Evolutionary conservation across 768 basidiomycete genomes (phyloP), one percentile per base, ranked within the genome.

Genomic region (Lactifluus volemus): DNA sequence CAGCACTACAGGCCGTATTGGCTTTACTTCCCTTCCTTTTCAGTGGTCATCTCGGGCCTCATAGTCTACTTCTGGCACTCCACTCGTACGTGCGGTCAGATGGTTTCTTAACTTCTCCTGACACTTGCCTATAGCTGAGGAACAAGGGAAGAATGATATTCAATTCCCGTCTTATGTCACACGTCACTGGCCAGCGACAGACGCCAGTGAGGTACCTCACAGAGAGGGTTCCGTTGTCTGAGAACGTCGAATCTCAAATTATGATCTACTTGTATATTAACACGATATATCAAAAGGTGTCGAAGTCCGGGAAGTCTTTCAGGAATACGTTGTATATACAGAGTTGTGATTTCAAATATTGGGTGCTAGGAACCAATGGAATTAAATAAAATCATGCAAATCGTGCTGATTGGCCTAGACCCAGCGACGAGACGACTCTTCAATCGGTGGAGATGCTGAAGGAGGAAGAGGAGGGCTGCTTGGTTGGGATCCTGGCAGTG

Each of bases 1-100:
- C 64, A 92, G 90, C 86, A 91, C 65, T 92, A 82, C 75, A 72
- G 75, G 48, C 92, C 92, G 4, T 93, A 82, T 76, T 94, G 91
- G 90, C 79, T 94, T 15, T 93, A 94, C 77, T 94, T 94, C 73
- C 75, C 85, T 62, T 80, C 92, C 0, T 94, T 88, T 67, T 78
- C 73, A 1, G 76, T 92, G 14, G 83, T 92, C 62, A 70, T 93
- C 48, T 38, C 75, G 12, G 92, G 92, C 3, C 79, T 94, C 5
- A 75, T 94, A 67, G 80, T 85, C 41, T 94, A 93, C 73, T 93
- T 93, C 76, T 94, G 92, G 90, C 76, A 81, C 70, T 81, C 86
- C 7, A 85, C 85, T 39, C 91, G 90, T 92, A 75, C 68, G 90
- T 79, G 3, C 21, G 39, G 54, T 52, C 38, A 41, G 30, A 63